phyloP scores from a whole-genome alignment of 2,329 filamentous ascomycete genomes.

The Exophiala phaeomuriformis region DNA sequence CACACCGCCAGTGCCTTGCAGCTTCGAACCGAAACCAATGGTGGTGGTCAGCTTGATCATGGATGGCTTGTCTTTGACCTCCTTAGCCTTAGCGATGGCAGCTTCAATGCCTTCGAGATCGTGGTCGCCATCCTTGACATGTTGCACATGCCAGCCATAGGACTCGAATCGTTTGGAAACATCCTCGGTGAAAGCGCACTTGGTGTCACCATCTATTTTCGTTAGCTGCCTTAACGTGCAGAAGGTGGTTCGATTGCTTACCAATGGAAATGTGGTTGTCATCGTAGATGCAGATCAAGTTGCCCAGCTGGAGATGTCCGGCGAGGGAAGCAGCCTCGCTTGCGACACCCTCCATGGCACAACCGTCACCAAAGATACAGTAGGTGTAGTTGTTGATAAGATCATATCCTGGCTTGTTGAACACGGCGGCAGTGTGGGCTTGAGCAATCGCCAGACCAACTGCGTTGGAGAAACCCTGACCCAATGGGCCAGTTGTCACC shows the following conservation, averaged over 20 bases:
- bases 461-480: slow-evolving; percentile 94
- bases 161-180: slow-evolving; percentile 89
- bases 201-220: slow-evolving; percentile 76
- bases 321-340: slow-evolving; percentile 85
- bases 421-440: slow-evolving; percentile 79
- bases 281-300: slow-evolving; percentile 94
- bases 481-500: slow-evolving; percentile 95
- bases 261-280: slow-evolving; percentile 94
- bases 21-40: slow-evolving; percentile 90
- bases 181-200: slow-evolving; percentile 94
- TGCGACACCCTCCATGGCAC: slow-evolving; percentile 96
- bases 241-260: slow-evolving; percentile 35
- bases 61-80: slow-evolving; percentile 91
- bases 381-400: slow-evolving; percentile 96
- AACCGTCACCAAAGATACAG: slow-evolving; percentile 93
- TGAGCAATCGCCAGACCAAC: slow-evolving; percentile 97
- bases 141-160: slow-evolving; percentile 89
- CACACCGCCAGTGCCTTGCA: slow-evolving; percentile 89
- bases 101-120: slow-evolving; percentile 82
- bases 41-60: slow-evolving; percentile 96
- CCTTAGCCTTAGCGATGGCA: slow-evolving; percentile 76
- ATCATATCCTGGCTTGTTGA: slow-evolving; percentile 94
- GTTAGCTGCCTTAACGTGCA: background rate
- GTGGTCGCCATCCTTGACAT: slow-evolving; percentile 79
- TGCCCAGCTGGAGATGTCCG: slow-evolving; percentile 94